phyloP scores from a whole-genome alignment of 192 early-diverging fungal species.

The Coemansia erecta region DNA sequence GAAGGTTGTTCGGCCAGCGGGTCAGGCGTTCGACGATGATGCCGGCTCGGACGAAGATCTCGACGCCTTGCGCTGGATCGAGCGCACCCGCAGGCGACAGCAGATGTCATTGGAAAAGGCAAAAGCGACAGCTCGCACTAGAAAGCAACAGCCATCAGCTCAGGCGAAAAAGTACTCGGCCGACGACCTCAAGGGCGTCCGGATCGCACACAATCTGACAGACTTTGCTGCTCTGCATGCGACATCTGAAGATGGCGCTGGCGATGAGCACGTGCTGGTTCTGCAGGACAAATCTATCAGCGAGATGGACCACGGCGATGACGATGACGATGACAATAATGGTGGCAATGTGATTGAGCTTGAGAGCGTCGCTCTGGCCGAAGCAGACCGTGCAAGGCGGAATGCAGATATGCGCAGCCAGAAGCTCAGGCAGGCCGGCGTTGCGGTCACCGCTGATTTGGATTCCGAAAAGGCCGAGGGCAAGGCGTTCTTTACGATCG shows the following conservation, averaged over 20 bases:
- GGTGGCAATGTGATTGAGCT: slow-evolving; percentile 58
- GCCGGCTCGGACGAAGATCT: slow-evolving; percentile 59
- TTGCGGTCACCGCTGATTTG: slow-evolving; percentile 72
- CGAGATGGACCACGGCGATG: slow-evolving; percentile 58
- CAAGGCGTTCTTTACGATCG: slow-evolving; percentile 53
- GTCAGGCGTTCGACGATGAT: slow-evolving; percentile 41
- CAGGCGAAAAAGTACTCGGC: slow-evolving; percentile 12
- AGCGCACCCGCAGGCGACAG: slow-evolving; percentile 56
- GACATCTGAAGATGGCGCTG: slow-evolving; percentile 39
- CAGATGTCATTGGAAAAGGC: slow-evolving; percentile 52
- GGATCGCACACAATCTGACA: slow-evolving; percentile 68
- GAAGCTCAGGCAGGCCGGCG: slow-evolving; percentile 47
- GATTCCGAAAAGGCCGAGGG: slow-evolving; percentile 39
- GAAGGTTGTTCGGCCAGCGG: slow-evolving; percentile 44
- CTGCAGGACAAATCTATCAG: slow-evolving; percentile 77
- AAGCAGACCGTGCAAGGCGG: slow-evolving; percentile 63
- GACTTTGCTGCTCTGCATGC: slow-evolving; percentile 58
- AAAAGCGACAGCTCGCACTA: slow-evolving; percentile 43
- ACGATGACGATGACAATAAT: too few relatives aligned
- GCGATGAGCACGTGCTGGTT: slow-evolving; percentile 69
- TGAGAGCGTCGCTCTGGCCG: slow-evolving; percentile 65
- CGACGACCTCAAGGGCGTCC: slow-evolving; percentile 66
- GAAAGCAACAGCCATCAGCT: slow-evolving; percentile 5
- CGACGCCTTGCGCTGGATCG: slow-evolving; percentile 67
- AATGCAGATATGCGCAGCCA: slow-evolving; percentile 70